Base-by-base conservation (phyloP, 768 basidiomycete species). In the Fistulinella prunicolor region DNA sequence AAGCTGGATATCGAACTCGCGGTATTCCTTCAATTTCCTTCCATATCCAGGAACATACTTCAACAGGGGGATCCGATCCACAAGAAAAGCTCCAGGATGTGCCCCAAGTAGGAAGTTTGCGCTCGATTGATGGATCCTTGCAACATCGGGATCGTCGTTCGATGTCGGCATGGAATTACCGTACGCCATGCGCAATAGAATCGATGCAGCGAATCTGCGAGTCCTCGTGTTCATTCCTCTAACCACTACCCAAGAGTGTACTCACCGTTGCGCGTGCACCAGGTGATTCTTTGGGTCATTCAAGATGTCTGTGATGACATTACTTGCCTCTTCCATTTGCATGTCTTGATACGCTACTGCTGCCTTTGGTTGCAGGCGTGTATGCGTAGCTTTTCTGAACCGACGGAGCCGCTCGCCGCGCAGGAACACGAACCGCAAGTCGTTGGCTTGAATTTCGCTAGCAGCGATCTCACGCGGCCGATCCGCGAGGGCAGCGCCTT, bases 31-130 rank as follows among this genome's bases (percentile, higher is more conserved):
- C 10, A 86, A 65, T 42, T 76, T 73, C 5, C 70, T 66, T 3
- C 80, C 69, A 54, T 82, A 83, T 14, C 80, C 78, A 4, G 85
- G 83, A 17, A 86, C 53, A 55, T 78, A 77, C 29, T 54, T 59
- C 22, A 72, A 55, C 30, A 60, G 44, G 0, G 73, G 70, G 21
- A 67, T 52, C 1, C 53, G 53, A 46, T 74, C 68, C 21, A 73
- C 70, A 19, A 66, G 57, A 44, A 63, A 65, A 0, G 61, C 59
- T 2, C 71, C 71, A 10, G 69, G 69, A 2, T 59, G 58, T 37
- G 70, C 45, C 6, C 52, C 59, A 3, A 23, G 22, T 23, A 60
- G 54, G 3, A 73, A 53, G 29, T 68, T 59, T 2, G 36, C 37
- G 13, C 60, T 35, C n/a, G 49, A 47, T n/a, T 60, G 49, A 19